phyloP scores from a whole-genome alignment of 2,329 filamentous ascomycete genomes.

The Cladophialophora bantiana region DNA sequence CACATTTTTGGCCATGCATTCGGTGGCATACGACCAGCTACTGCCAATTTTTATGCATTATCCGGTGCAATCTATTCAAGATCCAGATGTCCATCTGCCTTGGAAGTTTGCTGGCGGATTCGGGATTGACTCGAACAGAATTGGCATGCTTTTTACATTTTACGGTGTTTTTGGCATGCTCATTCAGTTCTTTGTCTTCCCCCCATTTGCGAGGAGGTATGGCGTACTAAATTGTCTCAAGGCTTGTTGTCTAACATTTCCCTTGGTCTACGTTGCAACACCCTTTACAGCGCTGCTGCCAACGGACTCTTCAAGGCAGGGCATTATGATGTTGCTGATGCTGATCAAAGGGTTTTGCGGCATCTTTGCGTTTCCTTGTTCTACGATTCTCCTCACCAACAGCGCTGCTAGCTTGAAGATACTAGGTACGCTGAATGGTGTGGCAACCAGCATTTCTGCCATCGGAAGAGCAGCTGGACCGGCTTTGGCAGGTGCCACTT shows the following conservation, averaged over 20 bases:
- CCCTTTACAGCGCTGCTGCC: constrained; percentile 77
- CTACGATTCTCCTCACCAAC: constrained; percentile 89
- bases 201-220: constrained; percentile 72
- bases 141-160: constrained; percentile 83
- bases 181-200: constrained; percentile 86
- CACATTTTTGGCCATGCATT: constrained; percentile 80
- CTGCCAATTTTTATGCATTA: constrained; percentile 89
- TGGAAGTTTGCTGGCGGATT: constrained; percentile 86
- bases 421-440: constrained; percentile 87
- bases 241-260: constrained; percentile 70
- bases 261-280: constrained; percentile 78
- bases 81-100: constrained; percentile 68
- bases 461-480: constrained; percentile 82
- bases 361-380: constrained; percentile 88
- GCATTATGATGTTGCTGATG: constrained; percentile 70
- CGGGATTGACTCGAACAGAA: constrained; percentile 73
- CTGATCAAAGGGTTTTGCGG: constrained; percentile 74
- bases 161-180: constrained; percentile 82
- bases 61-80: constrained; percentile 61
- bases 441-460: constrained; percentile 82
- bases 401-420: constrained; percentile 76
- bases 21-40: constrained; percentile 83
- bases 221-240: constrained; percentile 79
- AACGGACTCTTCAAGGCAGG: constrained; percentile 60
- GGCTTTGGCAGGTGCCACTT: constrained; percentile 73